Base-by-base conservation (phyloP, 2,329 filamentous ascomycete species). In the Lachnellula subtilissima region DNA sequence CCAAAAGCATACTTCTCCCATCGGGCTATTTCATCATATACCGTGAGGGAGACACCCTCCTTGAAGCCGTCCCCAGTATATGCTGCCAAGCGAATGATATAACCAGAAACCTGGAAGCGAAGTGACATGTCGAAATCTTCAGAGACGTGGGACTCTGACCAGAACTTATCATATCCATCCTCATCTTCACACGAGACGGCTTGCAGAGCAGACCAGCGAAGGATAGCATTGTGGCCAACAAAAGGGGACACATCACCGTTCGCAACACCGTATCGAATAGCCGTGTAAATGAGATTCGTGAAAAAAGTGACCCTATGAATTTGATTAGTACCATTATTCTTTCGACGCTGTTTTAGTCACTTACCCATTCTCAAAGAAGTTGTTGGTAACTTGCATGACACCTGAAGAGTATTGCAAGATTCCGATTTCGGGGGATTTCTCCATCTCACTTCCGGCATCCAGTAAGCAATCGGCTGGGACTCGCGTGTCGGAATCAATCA, bases 51-150 rank as follows among this genome's bases (percentile, higher is more conserved):
- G 0, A 89, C 86, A 59, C 86, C 86, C 63, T 89, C 86, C 64
- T 89, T 82, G 73, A 90, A 91, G 6, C 82, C 86, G 3, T 84
- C 80, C 28, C 81, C 81, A 53, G 84, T 82, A 73, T 88, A 91
- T 0, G 84, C 79, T 17, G 82, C 87, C 1, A 90, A 75, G 6
- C 88, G 85, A 47, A 89, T 80, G 35, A 82, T 77, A 70, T 87
- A 88, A 17, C 86, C 86, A n/a, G 75, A 75, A 60, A 81, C 82
- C 69, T 91, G 88, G 2, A 91, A 76, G 40, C 87, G 85, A 0
- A 91, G 77, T 5, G 85, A 81, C 73, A 90, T 88, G 59, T 91
- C 87, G 54, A 91, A 91, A 64, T 91, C 87, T 60, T 91, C 87
- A 0, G 86, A 90, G 0, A 91, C 87, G 64, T 87, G 86, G 4